Base-by-base conservation (phyloP, 305 asterid species). In the Fraxinus baroniana region DNA sequence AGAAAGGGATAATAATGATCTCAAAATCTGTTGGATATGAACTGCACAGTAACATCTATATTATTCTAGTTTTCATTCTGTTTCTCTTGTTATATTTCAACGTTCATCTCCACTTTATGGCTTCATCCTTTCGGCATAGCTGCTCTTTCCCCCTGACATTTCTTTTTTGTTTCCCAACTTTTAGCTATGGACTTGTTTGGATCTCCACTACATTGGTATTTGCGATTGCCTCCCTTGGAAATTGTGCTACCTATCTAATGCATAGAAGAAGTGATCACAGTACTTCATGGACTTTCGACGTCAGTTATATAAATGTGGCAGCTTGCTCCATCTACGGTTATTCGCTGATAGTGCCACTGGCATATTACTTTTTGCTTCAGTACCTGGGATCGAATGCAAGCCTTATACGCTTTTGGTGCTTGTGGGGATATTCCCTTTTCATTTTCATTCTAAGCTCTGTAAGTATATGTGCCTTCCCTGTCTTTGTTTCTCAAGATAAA, bases 381-480 rank as follows among this genome's bases (percentile, higher is more conserved):
- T 95, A 94, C 87, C 30, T 94, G 91, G 95, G 98, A 82, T 74
- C 95, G 76, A 89, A 80, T 80, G 94, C 89, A 87, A 94, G 98
- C 93, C 97, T 94, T 37, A 35, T 95, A 49, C 97, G 94, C 81
- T 91, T 95, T 84, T 95, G 98, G 98, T 95, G 98, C 94, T 78
- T 95, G 92, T 95, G 99, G 99, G 98, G 99, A 85, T 95, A 95
- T 88, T 95, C 99, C 18, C 93, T 95, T 86, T 91, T 91, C 95
- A 88, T 95, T 82, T 93, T 93, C 79, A 80, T 92, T 89, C 90
- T 90, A 79, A 90, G 91, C 85, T 91, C 97, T 35, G 98, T 95
- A 89, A 93, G 99, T 89, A 83, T 84, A 77, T 32, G 12, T 66
- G 18, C 20, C 74, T 80, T 52, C 82, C 76, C 33, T 66, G 55